phyloP scores from a whole-genome alignment of 805 yeast species.

The Candida gorgasii region DNA sequence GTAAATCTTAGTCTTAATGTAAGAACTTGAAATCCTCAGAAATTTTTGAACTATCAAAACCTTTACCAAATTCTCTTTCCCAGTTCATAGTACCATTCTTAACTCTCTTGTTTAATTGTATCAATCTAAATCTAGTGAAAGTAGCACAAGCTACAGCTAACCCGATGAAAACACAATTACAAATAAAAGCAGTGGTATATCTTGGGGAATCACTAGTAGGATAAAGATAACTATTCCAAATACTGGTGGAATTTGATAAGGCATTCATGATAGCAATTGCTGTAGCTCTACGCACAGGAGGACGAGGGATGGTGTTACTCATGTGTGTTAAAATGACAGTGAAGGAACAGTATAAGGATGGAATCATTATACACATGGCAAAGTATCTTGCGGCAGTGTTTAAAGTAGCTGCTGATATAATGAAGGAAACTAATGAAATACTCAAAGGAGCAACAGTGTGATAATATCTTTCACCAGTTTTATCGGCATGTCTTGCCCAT shows the following conservation, averaged over 20 bases:
- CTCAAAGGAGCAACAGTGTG: constrained; percentile 48
- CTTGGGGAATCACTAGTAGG: constrained; percentile 47
- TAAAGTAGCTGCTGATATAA: constrained; percentile 49
- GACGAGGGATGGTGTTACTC: constrained; percentile 56
- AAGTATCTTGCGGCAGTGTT: constrained; percentile 59
- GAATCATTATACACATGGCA: constrained; percentile 61
- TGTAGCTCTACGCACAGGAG: constrained; percentile 60
- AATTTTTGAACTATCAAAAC: constrained; percentile 42
- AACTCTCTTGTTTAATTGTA: constrained; percentile 41
- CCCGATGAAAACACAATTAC: constrained; percentile 49
- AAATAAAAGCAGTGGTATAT: constrained; percentile 47
- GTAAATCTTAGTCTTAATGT: constrained; percentile 16
- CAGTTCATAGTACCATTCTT: constrained; percentile 49
- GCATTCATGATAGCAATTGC: constrained; percentile 59
- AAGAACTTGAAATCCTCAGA: constrained; percentile 47
- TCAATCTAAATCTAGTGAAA: constrained; percentile 39
- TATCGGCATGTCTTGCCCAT: constrained; percentile 58
- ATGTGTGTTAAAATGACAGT: constrained; percentile 56
- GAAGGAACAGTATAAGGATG: constrained; percentile 55
- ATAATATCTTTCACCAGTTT: constrained; percentile 54
- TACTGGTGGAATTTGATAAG: constrained; percentile 55
- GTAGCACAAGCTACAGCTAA: constrained; percentile 42
- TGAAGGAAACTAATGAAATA: constrained; percentile 45
- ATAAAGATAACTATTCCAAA: constrained; percentile 56
- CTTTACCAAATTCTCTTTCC: constrained; percentile 50